Evolutionary conservation across 257 asterid species (phyloP).

Genomic region (Forsythia suspensa): DNA sequence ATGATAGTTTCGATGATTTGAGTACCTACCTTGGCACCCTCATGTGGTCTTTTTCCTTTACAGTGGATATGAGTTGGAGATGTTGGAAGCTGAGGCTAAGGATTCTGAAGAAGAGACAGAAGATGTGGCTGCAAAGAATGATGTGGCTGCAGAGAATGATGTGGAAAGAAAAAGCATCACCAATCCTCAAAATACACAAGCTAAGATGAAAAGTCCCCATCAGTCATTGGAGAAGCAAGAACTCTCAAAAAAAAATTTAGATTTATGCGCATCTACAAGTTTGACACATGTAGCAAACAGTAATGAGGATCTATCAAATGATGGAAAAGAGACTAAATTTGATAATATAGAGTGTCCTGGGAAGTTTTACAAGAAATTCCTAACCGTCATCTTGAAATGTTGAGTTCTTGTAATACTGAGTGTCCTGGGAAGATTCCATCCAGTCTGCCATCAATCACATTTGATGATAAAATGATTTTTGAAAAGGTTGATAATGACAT

Average conservation of each 20-base stretch:
- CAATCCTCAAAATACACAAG: slow-evolving; percentile 38
- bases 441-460: neutral
- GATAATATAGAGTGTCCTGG: neutral
- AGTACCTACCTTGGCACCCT: neutral
- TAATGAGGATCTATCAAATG: slow-evolving; percentile 28
- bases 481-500: slow-evolving; percentile 28
- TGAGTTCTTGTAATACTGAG: slow-evolving; percentile 29
- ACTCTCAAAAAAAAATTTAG: slow-evolving; percentile 25
- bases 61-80: slow-evolving; percentile 83
- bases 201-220: slow-evolving; percentile 26
- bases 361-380: slow-evolving; percentile 18
- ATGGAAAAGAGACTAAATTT: slow-evolving; percentile 30
- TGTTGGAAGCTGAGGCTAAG: slow-evolving; percentile 76
- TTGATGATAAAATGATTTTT: slow-evolving; percentile 19
- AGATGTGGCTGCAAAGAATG: slow-evolving; percentile 30
- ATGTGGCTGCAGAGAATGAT: slow-evolving; percentile 26
- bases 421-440: slow-evolving; percentile 32
- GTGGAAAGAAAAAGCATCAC: slow-evolving; percentile 26
- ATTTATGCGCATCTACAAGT: slow-evolving; percentile 31
- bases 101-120: slow-evolving; percentile 94
- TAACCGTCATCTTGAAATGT: slow-evolving; percentile 25
- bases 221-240: slow-evolving; percentile 43
- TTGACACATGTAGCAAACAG: slow-evolving; percentile 26
- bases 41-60: slow-evolving; percentile 17
- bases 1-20: neutral